A percentile compares a stretch with the other conserved stretches of the same genome.
Evolutionary conservation across 2,329 filamentous ascomycete genomes (phyloP).

Genomic region (Bimuria novae-zelandiae): DNA sequence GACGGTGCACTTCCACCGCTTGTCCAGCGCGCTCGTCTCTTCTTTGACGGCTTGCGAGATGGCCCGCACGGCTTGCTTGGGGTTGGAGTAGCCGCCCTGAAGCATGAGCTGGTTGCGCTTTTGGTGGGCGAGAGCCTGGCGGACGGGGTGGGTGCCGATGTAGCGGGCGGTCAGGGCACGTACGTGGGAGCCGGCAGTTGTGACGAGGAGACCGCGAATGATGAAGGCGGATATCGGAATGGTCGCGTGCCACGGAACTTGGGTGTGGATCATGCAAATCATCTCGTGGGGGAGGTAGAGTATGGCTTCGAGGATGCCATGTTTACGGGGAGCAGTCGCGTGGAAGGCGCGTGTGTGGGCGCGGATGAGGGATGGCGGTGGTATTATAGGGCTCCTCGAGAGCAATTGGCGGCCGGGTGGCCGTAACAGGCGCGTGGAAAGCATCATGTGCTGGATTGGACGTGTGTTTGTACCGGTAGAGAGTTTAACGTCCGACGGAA

Average conservation of each 20-base stretch:
- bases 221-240: conserved; percentile 60
- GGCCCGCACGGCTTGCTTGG: conserved; percentile 18
- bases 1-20: conserved; percentile 36
- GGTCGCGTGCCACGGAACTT: conserved; percentile 59
- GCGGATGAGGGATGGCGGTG: conserved; percentile 1
- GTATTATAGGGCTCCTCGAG: conserved; percentile 10
- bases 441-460: conserved; percentile 22
- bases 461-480: too few relatives aligned
- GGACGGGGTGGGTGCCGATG: conserved; percentile 49
- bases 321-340: conserved; percentile 47
- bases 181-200: conserved; percentile 52
- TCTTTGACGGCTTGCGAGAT: conserved; percentile 26
- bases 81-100: conserved; percentile 25
- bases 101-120: conserved; percentile 27
- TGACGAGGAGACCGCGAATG: conserved; percentile 54
- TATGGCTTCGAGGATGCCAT: conserved; percentile 49
- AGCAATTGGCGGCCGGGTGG: conserved; percentile 33
- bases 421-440: conserved; percentile 26
- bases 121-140: conserved; percentile 34
- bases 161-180: conserved; percentile 48
- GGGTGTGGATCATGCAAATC: conserved; percentile 58
- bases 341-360: conserved; percentile 53
- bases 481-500: not conserved
- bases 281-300: conserved; percentile 52
- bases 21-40: conserved; percentile 29